These are phyloP conservation scores for Fusarium mexicanum DNA, from an alignment of 2,329 filamentous ascomycete species.

Conservation along the genomic window DNA sequence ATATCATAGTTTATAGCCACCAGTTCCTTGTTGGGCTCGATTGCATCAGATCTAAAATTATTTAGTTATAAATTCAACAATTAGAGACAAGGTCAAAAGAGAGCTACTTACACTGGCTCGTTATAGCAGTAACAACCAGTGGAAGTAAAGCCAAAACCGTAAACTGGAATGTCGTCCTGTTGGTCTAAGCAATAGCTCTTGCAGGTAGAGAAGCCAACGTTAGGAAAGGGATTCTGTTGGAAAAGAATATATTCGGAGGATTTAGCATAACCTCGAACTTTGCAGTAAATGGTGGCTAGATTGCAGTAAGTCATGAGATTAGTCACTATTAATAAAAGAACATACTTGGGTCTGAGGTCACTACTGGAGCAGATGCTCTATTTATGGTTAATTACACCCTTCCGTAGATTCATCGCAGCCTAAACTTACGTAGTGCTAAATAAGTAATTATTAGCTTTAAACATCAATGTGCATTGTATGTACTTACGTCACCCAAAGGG, in stretches of 20 bases:
- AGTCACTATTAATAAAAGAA: background rate
- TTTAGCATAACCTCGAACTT: background rate
- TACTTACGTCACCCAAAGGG: background rate
- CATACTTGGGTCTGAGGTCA: background rate
- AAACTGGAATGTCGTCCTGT: background rate
- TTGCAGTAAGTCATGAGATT: background rate
- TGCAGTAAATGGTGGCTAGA: background rate
- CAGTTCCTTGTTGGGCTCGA: background rate
- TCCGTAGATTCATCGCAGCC: background rate
- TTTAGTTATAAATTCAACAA: background rate
- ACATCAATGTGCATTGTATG: background rate
- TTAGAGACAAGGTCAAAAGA: background rate
- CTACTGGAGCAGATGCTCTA: background rate
- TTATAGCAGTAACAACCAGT: background rate
- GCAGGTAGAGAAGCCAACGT: background rate
- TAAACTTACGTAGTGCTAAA: background rate
- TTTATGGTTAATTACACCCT: background rate
- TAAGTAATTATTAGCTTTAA: background rate
- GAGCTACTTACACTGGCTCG: background rate
- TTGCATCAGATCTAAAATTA: background rate
- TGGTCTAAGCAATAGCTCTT: background rate
- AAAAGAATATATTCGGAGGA: background rate
- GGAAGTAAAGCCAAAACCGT: background rate
- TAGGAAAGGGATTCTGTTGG: background rate
- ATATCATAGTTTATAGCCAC: background rate